Conservation (phyloP, 139 green algal species). For the Closterium sp. region DNA sequence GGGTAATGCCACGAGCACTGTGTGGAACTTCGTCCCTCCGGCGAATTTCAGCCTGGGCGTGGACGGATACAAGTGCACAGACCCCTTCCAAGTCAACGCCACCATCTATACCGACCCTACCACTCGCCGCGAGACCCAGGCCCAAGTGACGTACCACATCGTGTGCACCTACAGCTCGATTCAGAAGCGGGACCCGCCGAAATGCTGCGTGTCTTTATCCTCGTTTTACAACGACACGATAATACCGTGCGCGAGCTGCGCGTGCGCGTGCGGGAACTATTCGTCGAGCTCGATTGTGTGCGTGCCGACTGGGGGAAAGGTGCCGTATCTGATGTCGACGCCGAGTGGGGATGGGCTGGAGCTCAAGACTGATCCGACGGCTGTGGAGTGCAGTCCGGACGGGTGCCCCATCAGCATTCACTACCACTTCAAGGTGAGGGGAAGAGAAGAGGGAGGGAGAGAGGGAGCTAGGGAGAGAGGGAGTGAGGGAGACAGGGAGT, state of each 20-base stretch:
- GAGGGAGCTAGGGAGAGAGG: too few relatives aligned
- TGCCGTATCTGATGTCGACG: neutral
- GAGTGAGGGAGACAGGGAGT: too few relatives aligned
- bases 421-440: constrained; percentile 39
- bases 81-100: neutral
- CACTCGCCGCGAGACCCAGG: neutral
- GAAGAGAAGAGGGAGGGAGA: too few relatives aligned
- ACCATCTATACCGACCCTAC: too few relatives aligned
- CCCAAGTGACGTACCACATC: neutral
- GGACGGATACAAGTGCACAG: too few relatives aligned
- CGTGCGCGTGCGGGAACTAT: constrained; percentile 35
- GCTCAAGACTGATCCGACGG: neutral
- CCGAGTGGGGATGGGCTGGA: neutral
- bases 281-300: constrained; percentile 5
- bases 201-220: constrained; percentile 36
- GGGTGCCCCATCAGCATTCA: constrained; percentile 35
- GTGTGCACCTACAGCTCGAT: neutral
- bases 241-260: constrained; percentile 14
- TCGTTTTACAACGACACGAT: constrained; percentile 41
- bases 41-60: too few relatives aligned
- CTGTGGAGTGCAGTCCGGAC: constrained; percentile 21
- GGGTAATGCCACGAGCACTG: neutral
- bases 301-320: neutral
- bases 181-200: neutral
- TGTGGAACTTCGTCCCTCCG: neutral